A percentile compares a stretch with the other conserved stretches of the same genome.
Conservation (phyloP, 495 filamentous ascomycete species). For the Penicillium chermesinum region DNA sequence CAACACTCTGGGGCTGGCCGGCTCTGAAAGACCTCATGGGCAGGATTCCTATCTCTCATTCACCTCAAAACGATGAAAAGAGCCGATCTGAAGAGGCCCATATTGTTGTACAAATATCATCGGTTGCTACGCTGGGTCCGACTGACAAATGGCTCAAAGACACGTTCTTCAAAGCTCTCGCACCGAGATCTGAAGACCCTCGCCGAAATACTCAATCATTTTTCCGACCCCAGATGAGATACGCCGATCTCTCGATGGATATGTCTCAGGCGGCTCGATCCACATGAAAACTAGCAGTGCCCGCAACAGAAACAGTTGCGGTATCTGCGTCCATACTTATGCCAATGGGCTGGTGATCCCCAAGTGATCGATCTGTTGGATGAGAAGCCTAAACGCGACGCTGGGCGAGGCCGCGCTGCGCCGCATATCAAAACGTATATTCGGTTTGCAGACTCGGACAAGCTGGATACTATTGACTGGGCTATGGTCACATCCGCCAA, state of each 20-base stretch:
- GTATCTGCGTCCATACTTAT: slow-evolving; percentile 66
- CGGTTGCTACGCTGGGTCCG: slow-evolving; percentile 72
- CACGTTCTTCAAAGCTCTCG: slow-evolving; percentile 57
- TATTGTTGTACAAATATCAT: slow-evolving; percentile 71
- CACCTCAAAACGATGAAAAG: background rate
- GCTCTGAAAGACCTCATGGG: slow-evolving; percentile 58
- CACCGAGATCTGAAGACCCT: slow-evolving; percentile 16
- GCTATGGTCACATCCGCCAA: slow-evolving; percentile 83
- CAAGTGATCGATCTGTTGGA: slow-evolving; percentile 12
- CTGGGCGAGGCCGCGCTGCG: slow-evolving; percentile 69
- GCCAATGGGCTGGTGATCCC: slow-evolving; percentile 59
- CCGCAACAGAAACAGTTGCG: slow-evolving; percentile 68
- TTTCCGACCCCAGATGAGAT: slow-evolving; percentile 80
- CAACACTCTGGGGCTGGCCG: slow-evolving; percentile 70
- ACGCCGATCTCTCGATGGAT: slow-evolving; percentile 73
- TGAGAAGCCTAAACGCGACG: slow-evolving; percentile 29
- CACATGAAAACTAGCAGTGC: slow-evolving; percentile 70
- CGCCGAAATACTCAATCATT: slow-evolving; percentile 54
- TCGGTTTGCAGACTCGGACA: slow-evolving; percentile 50
- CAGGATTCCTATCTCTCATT: slow-evolving; percentile 33
- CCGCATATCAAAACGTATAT: slow-evolving; percentile 93
- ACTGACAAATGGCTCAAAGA: slow-evolving; percentile 69
- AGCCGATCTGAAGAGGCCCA: slow-evolving; percentile 34
- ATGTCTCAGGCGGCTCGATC: slow-evolving; percentile 71
- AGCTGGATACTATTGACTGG: slow-evolving; percentile 65